These are phyloP conservation scores for Cardamine resedifolia DNA, from an alignment of 345 rosid species.

Conservation along the genomic window DNA sequence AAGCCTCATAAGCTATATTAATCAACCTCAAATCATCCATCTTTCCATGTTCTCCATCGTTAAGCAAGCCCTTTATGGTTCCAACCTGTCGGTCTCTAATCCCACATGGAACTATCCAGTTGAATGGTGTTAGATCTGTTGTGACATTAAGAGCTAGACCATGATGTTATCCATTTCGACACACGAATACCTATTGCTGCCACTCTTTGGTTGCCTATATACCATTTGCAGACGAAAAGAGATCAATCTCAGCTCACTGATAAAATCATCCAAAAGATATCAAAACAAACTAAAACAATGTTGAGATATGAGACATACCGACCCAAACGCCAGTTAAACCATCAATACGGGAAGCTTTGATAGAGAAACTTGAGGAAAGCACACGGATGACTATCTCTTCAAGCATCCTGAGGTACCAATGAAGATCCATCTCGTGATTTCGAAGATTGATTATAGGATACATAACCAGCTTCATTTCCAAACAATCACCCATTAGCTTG, in stretches of 20 bases:
- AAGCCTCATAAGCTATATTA: slow-evolving; percentile 47
- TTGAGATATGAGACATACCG: slow-evolving; percentile 44
- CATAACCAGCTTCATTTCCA: slow-evolving; percentile 66
- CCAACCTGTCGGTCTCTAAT: slow-evolving; percentile 68
- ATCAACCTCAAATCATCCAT: slow-evolving; percentile 42
- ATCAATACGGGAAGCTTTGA: slow-evolving; percentile 67
- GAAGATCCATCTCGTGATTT: slow-evolving; percentile 92
- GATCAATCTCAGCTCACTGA: not conserved
- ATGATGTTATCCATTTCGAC: slow-evolving; percentile 72
- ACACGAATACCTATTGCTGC: slow-evolving; percentile 78
- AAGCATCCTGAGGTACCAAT: slow-evolving; percentile 91
- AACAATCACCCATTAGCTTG: not conserved
- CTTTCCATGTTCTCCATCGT: slow-evolving; percentile 8
- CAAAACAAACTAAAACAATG: not conserved
- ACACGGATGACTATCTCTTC: slow-evolving; percentile 83
- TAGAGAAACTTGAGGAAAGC: slow-evolving; percentile 61
- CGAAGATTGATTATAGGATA: slow-evolving; percentile 84
- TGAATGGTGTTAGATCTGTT: slow-evolving; percentile 72
- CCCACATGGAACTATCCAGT: slow-evolving; percentile 79
- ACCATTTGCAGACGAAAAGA: slow-evolving; percentile 24
- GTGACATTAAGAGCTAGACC: slow-evolving; percentile 88
- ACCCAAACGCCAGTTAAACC: slow-evolving; percentile 93
- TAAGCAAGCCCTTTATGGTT: slow-evolving; percentile 54
- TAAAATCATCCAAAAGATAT: not conserved
- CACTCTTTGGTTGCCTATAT: slow-evolving; percentile 64